Evolutionary conservation across 805 yeast species (phyloP), one percentile per base, ranked within the genome.

Genomic region (Saccharomycopsis sp.): DNA sequence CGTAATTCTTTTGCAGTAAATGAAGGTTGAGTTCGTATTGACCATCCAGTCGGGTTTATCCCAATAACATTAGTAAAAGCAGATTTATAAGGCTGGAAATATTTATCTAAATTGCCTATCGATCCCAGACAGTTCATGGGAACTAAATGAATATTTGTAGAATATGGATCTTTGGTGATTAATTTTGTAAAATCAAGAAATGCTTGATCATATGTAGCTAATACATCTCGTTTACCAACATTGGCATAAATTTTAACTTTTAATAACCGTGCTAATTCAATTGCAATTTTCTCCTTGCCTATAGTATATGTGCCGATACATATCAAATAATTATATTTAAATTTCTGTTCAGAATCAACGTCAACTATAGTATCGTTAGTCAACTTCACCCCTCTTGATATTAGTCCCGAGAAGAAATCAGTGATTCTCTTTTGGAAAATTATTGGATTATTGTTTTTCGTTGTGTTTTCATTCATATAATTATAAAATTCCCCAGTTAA

Each of bases 1-100:
- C 45, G 23, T 41, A 45, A 39, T 16, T 48, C 41, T 9, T 34
- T 26, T 4, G 38, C 42, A 16, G 35, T 24, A 21, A 40, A 34
- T n/a, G 41, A 27, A 11, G 43, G 53, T 44, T 20, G 26, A 9
- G 36, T 59, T 13, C 66, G 56, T 59, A 74, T 82, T 1, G 87
- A 71, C 97, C 97, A 93, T 0, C 97, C 97, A 0, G 97, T 88
- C 0, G 97, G 97, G 41, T 77, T 68, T 28, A 85, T 67, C 0
- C 85, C 95, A n/a, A 84, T 68, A 34, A 86, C 70, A 38, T 76
- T 68, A 42, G 77, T 78, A 57, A 73, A 82, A 34, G 66, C 61
- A 22, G 59, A 61, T 32, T 64, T 64, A 49, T 71, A 72, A 23
- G 60, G 61, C 51, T 68, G 67, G 64, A 74, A 75, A 51, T 81